Evolutionary conservation across 768 basidiomycete genomes (phyloP).

Genomic region (Leccinum subgranulosum): DNA sequence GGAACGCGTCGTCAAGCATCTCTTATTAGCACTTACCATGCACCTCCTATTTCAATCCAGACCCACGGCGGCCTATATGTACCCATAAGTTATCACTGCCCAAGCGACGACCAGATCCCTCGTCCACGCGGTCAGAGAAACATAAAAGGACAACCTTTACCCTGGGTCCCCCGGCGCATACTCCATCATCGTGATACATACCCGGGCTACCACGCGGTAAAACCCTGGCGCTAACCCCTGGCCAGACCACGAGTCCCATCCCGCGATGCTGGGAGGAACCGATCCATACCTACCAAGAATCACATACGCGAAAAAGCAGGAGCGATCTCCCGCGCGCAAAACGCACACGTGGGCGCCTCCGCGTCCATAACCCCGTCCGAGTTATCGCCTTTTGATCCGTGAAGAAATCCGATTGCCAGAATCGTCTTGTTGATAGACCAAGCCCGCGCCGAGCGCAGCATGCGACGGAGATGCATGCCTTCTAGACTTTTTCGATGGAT

Average conservation of each 20-base stretch:
- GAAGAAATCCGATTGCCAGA: neutral
- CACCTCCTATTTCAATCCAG: neutral
- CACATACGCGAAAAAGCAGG: neutral
- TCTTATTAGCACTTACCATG: neutral
- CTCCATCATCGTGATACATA: neutral
- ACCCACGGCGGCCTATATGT: neutral
- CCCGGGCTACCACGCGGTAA: too few relatives aligned
- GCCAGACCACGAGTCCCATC: neutral
- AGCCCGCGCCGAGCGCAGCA: neutral
- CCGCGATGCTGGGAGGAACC: neutral
- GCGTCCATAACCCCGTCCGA: neutral
- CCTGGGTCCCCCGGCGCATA: too few relatives aligned
- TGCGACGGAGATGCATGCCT: neutral
- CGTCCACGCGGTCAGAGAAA: too few relatives aligned
- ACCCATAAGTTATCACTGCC: neutral
- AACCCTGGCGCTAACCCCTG: too few relatives aligned
- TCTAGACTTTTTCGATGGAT: neutral
- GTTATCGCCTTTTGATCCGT: neutral
- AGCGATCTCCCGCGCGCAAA: neutral
- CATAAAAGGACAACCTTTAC: too few relatives aligned
- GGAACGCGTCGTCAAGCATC: neutral
- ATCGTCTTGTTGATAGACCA: neutral
- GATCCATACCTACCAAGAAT: neutral
- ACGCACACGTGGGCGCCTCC: neutral
- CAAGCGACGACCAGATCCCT: too few relatives aligned